Base-by-base conservation (phyloP, 2,329 filamentous ascomycete species). In the Hymenoscyphus salicellus region DNA sequence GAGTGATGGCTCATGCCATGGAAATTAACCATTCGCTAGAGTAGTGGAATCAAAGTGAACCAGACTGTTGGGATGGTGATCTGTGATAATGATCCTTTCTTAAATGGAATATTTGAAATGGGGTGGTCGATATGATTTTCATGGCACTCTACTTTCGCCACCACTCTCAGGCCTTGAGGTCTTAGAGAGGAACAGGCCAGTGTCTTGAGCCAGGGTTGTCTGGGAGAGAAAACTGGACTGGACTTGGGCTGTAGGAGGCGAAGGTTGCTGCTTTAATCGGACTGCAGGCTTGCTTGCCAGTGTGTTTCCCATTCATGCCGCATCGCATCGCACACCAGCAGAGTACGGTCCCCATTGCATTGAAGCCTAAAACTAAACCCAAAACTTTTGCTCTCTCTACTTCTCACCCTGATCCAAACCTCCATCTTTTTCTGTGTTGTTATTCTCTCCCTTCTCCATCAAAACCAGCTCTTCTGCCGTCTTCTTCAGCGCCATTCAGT, bases 11-110 rank as follows among this genome's bases (percentile, higher is more conserved):
- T 32, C 46, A 41, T 67, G 64, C 61, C 61, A 58, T 62, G 30
- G 61, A 65, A 28, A 67, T 70, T 70, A 68, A 46, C 65, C 66
- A 62, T 46, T 26, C n/a, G 23, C 52, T 33, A 41, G 38, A 36
- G 55, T 28, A 69, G 66, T 66, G 68, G 68, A 55, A 58, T 56
- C 61, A 28, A 20, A 52, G 11, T 36, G 55, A 26, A 62, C 26
- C 33, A 23, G 30, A 43, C 30, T 16, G 55, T 58, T 55, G 58
- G 41, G 46, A 32, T 49, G 36, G 36, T 38, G 36, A 38, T 38
- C 36, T 16, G 36, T 38, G 4, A 11, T 38, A 16, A 16, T 11
- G 11, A 16, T 38, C 11, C 28, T 7, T 33, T 7, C 6, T 11
- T 33, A 11, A 33, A 8, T 7, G 10, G 32, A 33, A 33, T 5